phyloP scores from a whole-genome alignment of 2,329 filamentous ascomycete species.

The Fusarium decemcellulare region DNA sequence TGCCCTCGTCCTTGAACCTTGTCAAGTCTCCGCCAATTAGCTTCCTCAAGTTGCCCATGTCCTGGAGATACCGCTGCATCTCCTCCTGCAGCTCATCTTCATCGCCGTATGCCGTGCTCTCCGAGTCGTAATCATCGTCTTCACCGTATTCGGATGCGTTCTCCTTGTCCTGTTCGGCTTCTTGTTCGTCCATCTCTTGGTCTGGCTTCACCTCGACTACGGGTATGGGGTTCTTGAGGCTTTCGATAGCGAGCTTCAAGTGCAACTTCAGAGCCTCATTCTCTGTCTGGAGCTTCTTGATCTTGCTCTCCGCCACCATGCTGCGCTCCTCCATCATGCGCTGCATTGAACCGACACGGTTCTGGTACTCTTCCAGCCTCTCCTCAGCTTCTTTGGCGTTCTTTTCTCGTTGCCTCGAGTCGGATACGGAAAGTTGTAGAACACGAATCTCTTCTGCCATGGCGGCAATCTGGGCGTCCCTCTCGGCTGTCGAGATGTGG shows the following conservation, averaged over 20 bases:
- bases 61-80: conserved; percentile 86
- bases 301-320: conserved; percentile 93
- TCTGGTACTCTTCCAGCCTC: conserved; percentile 94
- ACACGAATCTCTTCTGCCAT: conserved; percentile 96
- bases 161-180: conserved; percentile 57
- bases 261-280: conserved; percentile 92
- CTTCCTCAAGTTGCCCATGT: conserved; percentile 77
- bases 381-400: conserved; percentile 85
- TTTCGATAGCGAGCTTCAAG: conserved; percentile 86
- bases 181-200: conserved; percentile 48
- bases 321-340: conserved; percentile 95
- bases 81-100: conserved; percentile 81
- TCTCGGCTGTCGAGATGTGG: conserved; percentile 90
- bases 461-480: conserved; percentile 92
- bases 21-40: conserved; percentile 83
- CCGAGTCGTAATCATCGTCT: conserved; percentile 69
- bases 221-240: conserved; percentile 92
- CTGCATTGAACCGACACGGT: conserved; percentile 90
- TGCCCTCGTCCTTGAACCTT: conserved; percentile 74
- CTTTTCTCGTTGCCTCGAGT: conserved; percentile 78
- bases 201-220: conserved; percentile 59
- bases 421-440: conserved; percentile 82
- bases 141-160: conserved; percentile 69
- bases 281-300: conserved; percentile 88
- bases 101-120: conserved; percentile 63